These are phyloP conservation scores for Mortierella hygrophila DNA, from an alignment of 192 early-diverging fungal genomes.

Conservation along the genomic window DNA sequence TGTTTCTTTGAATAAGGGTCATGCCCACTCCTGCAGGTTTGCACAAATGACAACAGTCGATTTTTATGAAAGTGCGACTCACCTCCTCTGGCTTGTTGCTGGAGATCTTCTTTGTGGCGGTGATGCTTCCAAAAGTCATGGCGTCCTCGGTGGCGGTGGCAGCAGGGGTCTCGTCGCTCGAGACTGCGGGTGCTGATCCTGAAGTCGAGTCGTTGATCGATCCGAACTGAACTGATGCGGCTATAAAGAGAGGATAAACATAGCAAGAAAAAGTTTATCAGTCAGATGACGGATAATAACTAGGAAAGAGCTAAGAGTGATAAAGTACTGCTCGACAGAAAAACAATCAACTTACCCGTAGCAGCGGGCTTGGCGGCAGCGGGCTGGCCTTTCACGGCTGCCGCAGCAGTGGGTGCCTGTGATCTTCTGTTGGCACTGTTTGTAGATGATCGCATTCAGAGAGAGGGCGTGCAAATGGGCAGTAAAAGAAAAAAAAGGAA, in stretches of 20 bases:
- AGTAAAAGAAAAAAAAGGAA: neutral
- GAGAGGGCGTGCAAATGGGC: neutral
- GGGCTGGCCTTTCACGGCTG: conserved; percentile 41
- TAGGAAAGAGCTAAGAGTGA: neutral
- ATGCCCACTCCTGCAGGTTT: neutral
- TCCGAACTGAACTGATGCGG: conserved; percentile 56
- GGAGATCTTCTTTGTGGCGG: conserved; percentile 40
- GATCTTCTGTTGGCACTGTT: conserved; percentile 54
- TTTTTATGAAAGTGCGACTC: neutral
- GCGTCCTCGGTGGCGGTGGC: conserved; percentile 15
- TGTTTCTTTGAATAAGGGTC: neutral
- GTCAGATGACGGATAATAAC: neutral
- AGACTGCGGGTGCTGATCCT: conserved; percentile 27
- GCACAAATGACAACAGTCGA: too few relatives aligned
- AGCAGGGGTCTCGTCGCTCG: conserved; percentile 29
- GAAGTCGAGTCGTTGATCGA: conserved; percentile 57
- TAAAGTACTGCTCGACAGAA: neutral
- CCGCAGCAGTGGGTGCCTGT: conserved; percentile 48
- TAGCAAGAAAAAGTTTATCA: neutral
- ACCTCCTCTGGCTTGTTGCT: conserved; percentile 35
- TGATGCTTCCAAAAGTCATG: conserved; percentile 54
- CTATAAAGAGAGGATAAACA: conserved; percentile 2
- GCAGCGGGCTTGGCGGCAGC: conserved; percentile 4
- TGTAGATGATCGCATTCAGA: conserved; percentile 7
- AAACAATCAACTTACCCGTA: conserved; percentile 3